Evolutionary conservation across 768 basidiomycete genomes (phyloP), one percentile per base, ranked within the genome.

Genomic region (Trametes cinnabarina): DNA sequence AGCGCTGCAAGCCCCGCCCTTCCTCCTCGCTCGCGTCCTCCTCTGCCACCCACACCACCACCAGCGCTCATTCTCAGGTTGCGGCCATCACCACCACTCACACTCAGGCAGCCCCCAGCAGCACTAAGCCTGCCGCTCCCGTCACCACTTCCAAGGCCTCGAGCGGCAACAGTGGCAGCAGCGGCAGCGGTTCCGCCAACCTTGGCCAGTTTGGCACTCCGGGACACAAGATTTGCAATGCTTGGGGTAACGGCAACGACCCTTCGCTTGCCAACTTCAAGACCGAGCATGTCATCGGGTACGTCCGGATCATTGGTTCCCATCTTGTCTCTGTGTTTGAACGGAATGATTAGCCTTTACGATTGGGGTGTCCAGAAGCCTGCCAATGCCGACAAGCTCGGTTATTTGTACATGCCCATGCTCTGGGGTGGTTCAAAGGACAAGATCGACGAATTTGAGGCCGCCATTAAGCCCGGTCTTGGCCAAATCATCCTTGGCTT

Each of bases 281-380:
- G 49, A 79, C 78, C 23, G 55, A 35, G 26, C 73, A 77, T 3
- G 77, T 82, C 47, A 56, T 66, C 54, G 68, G 58, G 86, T 87
- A 63, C 51, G 75, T 68, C 9, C 47, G 12, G 19, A 32, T 11
- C 30, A 12, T 5, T n/a, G 22, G 23, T 44, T 44, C 14, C 14
- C 34, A 7, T 34, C 34, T 7, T 14, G 34, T 14, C 34, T 34
- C 14, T 7, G 8, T 37, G 17, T 11, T 22, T 15, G 25, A 47
- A 15, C 39, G 4, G 19, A 2, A 2, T 15, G 7, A 1, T 9
- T 49, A 80, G 79, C 12, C 47, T 86, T 37, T 90, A 91, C 72
- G 82, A 78, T 30, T 95, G 93, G 93, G 76, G 78, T 35, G 79
- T 86, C 11, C 72, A 67, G 60, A 72, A 73, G 47, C 81, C 86